A percentile compares a stretch with the other conserved stretches of the same genome.
phyloP scores from a whole-genome alignment of 78 protist genomes.

The Dictyostelium firmibasis region DNA sequence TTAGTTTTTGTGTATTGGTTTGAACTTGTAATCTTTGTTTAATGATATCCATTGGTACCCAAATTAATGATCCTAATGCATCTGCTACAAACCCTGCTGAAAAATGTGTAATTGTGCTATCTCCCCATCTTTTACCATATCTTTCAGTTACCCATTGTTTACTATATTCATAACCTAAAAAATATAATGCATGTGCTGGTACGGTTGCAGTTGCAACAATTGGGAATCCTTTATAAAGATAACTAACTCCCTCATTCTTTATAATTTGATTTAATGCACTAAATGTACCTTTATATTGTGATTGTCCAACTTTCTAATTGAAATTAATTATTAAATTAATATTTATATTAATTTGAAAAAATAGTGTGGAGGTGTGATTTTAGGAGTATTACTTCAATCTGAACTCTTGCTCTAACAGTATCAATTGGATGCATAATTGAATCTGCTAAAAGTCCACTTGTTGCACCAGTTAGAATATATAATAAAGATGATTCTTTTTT shows the following conservation, averaged over 20 bases:
- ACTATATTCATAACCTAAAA: slow-evolving; percentile 77
- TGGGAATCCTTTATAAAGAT: slow-evolving; percentile 78
- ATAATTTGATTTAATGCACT: slow-evolving; percentile 43
- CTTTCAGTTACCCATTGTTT: neutral
- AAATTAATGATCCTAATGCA: slow-evolving; percentile 69
- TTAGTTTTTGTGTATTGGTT: slow-evolving; percentile 9
- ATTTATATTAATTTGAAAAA: neutral
- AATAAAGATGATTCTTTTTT: neutral
- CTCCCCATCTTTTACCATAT: slow-evolving; percentile 4
- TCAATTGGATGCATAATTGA: slow-evolving; percentile 78
- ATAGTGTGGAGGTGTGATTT: neutral
- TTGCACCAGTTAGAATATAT: slow-evolving; percentile 59
- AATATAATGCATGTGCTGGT: slow-evolving; percentile 86
- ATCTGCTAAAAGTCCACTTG: slow-evolving; percentile 69
- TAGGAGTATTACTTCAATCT: slow-evolving; percentile 29
- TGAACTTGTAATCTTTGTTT: slow-evolving; percentile 80
- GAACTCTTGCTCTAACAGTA: slow-evolving; percentile 81
- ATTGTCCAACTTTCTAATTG: slow-evolving; percentile 55
- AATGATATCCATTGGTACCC: slow-evolving; percentile 86
- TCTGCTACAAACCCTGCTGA: slow-evolving; percentile 70
- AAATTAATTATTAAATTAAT: neutral
- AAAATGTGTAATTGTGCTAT: slow-evolving; percentile 36
- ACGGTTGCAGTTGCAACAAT: slow-evolving; percentile 75
- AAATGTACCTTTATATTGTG: slow-evolving; percentile 72
- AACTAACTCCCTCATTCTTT: slow-evolving; percentile 54